Percentiles rank a stretch among this genome's conserved stretches.
Evolutionary conservation across 495 filamentous ascomycete genomes (phyloP).

Genomic region (Delitschia confertaspora): DNA sequence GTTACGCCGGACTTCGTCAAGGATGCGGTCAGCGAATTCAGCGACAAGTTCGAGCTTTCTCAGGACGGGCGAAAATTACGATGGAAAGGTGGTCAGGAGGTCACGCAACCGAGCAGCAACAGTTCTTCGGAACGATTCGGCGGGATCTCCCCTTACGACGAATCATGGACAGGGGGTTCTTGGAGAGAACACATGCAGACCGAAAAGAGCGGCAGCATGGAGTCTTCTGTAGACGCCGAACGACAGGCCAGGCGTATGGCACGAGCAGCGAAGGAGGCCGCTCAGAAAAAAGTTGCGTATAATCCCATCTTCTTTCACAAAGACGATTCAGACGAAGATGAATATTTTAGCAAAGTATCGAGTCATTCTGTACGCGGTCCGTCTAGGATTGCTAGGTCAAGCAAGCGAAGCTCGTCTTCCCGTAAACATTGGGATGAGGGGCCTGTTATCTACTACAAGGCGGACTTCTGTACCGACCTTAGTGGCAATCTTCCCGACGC

Average conservation of each 20-base stretch:
- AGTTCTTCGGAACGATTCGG: slow-evolving; percentile 21
- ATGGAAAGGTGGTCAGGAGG: slow-evolving; percentile 59
- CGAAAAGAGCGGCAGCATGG: slow-evolving; percentile 7
- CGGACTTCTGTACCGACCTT: slow-evolving; percentile 67
- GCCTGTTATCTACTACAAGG: slow-evolving; percentile 71
- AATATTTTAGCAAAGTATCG: slow-evolving; percentile 11
- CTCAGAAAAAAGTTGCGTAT: slow-evolving; percentile 30
- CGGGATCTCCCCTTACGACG: slow-evolving; percentile 11
- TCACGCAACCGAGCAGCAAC: slow-evolving; percentile 51
- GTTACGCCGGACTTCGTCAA: slow-evolving; percentile 66
- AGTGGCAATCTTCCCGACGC: slow-evolving; percentile 44
- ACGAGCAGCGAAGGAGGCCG: slow-evolving; percentile 1
- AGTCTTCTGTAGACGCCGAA: slow-evolving; percentile 1
- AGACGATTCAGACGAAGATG: slow-evolving; percentile 28
- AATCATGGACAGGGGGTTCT: slow-evolving; percentile 1
- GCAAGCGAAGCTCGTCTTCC: slow-evolving; percentile 35
- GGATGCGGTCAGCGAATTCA: slow-evolving; percentile 54
- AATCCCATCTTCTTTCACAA: slow-evolving; percentile 36
- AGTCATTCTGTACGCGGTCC: slow-evolving; percentile 18
- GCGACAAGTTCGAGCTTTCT: slow-evolving; percentile 62
- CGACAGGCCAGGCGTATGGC: slow-evolving; percentile 4
- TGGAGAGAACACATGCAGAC: too few relatives aligned
- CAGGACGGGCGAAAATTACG: slow-evolving; percentile 62
- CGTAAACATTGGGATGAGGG: slow-evolving; percentile 48
- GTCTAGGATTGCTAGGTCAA: slow-evolving; percentile 32